A percentile compares a stretch with the other conserved stretches of the same genome.
These are phyloP conservation scores for Suillus hirtellus DNA, from an alignment of 768 basidiomycete species.

Conservation along the genomic window DNA sequence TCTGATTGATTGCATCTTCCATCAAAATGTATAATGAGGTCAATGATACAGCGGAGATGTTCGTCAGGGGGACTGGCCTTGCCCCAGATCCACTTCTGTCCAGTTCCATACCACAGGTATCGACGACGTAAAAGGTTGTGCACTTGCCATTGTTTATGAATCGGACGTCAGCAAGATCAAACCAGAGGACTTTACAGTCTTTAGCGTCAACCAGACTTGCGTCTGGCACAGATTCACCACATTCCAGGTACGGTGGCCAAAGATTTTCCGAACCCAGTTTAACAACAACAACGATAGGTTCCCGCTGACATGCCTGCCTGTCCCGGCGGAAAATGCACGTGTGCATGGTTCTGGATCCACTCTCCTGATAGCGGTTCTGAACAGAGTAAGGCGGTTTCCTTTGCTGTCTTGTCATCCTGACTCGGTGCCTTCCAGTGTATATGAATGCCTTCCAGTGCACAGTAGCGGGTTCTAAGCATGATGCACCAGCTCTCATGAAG, in stretches of 20 bases:
- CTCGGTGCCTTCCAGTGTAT: slow-evolving; percentile 27
- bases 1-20: not conserved
- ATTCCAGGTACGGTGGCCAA: slow-evolving; percentile 35
- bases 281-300: slow-evolving; percentile 37
- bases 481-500: slow-evolving; percentile 32
- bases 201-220: slow-evolving; percentile 45
- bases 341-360: slow-evolving; percentile 46
- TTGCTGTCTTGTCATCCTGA: not conserved
- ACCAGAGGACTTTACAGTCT: slow-evolving; percentile 44
- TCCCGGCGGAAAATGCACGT: slow-evolving; percentile 43
- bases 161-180: slow-evolving; percentile 35
- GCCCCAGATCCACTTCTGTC: slow-evolving; percentile 19
- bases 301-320: slow-evolving; percentile 45
- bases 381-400: slow-evolving; percentile 31
- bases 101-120: slow-evolving; percentile 33
- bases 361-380: slow-evolving; percentile 34
- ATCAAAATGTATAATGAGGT: not conserved
- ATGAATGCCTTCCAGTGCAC: slow-evolving; percentile 44
- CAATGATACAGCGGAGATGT: slow-evolving; percentile 23
- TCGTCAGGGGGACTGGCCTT: slow-evolving; percentile 24
- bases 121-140: slow-evolving; percentile 37
- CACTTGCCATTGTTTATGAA: slow-evolving; percentile 46
- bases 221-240: slow-evolving; percentile 41
- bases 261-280: slow-evolving; percentile 39
- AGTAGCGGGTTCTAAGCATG: slow-evolving; percentile 29